Evolutionary conservation across 331 rosid species (phyloP), one percentile per base, ranked within the genome.

Genomic region (Erythrophleum ivorense): DNA sequence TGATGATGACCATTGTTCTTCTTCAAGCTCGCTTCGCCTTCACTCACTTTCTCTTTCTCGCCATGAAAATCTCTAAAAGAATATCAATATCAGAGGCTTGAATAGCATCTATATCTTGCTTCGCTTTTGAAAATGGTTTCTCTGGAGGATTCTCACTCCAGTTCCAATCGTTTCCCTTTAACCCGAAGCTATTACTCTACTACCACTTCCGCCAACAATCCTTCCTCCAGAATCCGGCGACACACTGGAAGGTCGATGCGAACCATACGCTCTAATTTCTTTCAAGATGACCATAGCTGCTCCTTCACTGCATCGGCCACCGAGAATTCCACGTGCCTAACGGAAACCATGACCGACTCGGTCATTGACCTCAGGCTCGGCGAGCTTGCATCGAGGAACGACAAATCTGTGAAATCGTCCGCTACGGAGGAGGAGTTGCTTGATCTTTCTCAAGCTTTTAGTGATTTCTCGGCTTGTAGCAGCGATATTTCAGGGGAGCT

Each of bases 401-500:
- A 3, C 83, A 83, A 76, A 77, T 81, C 91, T 21, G 77, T 38
- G 11, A 90, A 69, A 59, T 76, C 89, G 6, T 63, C 88, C 3
- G 33, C 90, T 0, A 15, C 94, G 4, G 87, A 78, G 6, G 92
- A 92, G 82, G 97, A 94, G 33, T 83, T 88, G 29, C 90, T 96
- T 41, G 97, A 94, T 77, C 78, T 94, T 19, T 96, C 99, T 9
- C 98, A 89, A 11, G 95, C 94, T 75, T 94, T 91, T 86, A 92
- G 97, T 41, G 98, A 96, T 67, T 90, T 90, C 82, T 91, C 99
- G 1, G 97, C 91, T 48, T 94, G 93, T 72, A 94, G 98, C 82
- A 94, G 99, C 53, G 99, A 96, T 70, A 90, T 96, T 75, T 96
- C 98, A 40, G 97, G 97, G 14, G 99, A 96, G 81, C 81, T 96